Evolutionary conservation across 1,284 basidiomycete species (phyloP), one percentile per base, ranked within the genome.

Genomic region (Takashimella tepidaria): DNA sequence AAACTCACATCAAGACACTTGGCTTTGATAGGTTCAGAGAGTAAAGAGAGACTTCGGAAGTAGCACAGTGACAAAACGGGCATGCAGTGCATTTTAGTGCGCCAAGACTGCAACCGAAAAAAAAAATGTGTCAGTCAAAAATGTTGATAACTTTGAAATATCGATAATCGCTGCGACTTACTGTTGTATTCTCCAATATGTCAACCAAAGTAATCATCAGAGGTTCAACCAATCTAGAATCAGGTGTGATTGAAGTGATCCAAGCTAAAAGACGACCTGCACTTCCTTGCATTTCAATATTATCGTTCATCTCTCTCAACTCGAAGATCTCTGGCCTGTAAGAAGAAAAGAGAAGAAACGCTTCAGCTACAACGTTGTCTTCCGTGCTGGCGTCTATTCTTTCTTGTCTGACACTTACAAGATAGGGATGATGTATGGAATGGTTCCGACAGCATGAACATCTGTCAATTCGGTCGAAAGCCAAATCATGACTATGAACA

Each of bases 391-490:
- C 47, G 23, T 19, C 16, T 25, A 20, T 16, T 8, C 12, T 16
- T 10, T n/a, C 24, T 16, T 27, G 54, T 53, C 51, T 42, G n/a
- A 23, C 45, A 78, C 87, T 61, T 61, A 91, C 88, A 92, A 79
- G 72, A 91, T 79, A 16, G 83, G 81, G 49, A 88, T 79, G 45
- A 85, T 79, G 64, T 89, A 90, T 23, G 88, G 86, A 72, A 90
- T 90, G 0, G 81, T 79, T 1, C 84, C 82, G 40, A 84, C 81
- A 2, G 88, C 87, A 64, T 88, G 84, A 1, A 84, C 81, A 62
- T 89, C 86, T 55, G 87, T 84, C 10, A 90, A 66, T 21, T 82
- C 80, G 62, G 84, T 81, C 69, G 83, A 84, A 24, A 89, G 75
- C 86, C 87, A 90, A 65, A 83, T 84, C 76, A 87, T 86, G 21